A percentile compares a stretch with the other conserved stretches of the same genome.
phyloP scores from a whole-genome alignment of 148 eudicot genomes.

The Linanthus parryae region DNA sequence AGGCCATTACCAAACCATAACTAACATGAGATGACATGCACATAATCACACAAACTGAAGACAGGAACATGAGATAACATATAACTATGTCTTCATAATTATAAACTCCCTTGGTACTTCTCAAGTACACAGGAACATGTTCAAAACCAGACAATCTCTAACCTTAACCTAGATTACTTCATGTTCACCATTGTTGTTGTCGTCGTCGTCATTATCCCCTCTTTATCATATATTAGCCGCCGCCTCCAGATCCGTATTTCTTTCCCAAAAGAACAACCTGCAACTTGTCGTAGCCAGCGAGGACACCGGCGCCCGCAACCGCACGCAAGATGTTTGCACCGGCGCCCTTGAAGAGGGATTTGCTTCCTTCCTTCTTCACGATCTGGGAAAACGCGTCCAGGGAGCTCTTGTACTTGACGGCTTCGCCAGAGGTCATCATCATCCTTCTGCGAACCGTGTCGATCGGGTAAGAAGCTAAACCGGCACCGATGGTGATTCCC shows the following conservation, averaged over 20 bases:
- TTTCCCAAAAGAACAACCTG: slow-evolving; percentile 54
- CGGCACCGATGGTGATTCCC: slow-evolving; percentile 62
- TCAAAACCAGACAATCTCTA: neutral
- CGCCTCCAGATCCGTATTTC: slow-evolving; percentile 66
- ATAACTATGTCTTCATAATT: neutral
- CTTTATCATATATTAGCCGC: slow-evolving; percentile 12
- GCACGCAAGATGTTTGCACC: slow-evolving; percentile 69
- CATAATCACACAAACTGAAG: neutral
- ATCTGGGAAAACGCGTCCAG: slow-evolving; percentile 53
- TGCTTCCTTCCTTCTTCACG: slow-evolving; percentile 48
- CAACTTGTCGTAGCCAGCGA: slow-evolving; percentile 65
- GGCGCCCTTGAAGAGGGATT: slow-evolving; percentile 66
- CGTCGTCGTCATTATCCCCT: slow-evolving; percentile 18
- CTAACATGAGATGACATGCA: too few species aligned
- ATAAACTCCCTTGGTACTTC: neutral
- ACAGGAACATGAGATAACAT: neutral
- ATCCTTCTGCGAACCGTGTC: slow-evolving; percentile 67
- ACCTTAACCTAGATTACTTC: neutral
- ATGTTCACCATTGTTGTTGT: too few species aligned
- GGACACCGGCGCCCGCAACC: slow-evolving; percentile 68
- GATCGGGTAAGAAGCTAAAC: slow-evolving; percentile 57
- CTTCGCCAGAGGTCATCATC: slow-evolving; percentile 79
- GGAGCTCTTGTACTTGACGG: slow-evolving; percentile 64
- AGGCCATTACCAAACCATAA: too few species aligned
- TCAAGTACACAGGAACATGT: neutral